These are phyloP conservation scores for Diplodia corticola DNA, from an alignment of 2,329 filamentous ascomycete species.

Conservation along the genomic window DNA sequence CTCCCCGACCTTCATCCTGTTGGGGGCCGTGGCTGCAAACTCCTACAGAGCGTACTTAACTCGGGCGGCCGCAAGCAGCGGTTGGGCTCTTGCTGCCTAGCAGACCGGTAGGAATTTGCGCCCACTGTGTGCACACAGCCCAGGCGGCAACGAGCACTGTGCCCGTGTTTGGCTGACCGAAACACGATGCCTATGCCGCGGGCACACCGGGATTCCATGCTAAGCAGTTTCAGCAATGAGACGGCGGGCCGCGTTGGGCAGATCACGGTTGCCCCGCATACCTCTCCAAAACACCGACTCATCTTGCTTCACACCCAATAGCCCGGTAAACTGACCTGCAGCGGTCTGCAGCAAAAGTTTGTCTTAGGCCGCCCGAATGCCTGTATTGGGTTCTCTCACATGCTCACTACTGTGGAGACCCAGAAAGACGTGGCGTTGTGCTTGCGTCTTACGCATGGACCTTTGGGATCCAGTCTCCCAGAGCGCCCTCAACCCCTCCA, in stretches of 20 bases:
- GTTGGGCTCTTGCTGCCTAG: slow-evolving; percentile 11
- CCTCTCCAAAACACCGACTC: not conserved
- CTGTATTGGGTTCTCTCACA: not conserved
- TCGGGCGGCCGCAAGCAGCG: not conserved
- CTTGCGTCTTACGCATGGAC: not conserved
- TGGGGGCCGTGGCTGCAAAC: not conserved
- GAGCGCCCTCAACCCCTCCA: not conserved
- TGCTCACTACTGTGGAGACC: not conserved
- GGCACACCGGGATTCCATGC: not conserved
- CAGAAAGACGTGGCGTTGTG: not conserved
- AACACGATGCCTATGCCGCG: not conserved
- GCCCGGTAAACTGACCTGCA: not conserved
- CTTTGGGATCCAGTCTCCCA: not conserved
- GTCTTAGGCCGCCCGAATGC: not conserved
- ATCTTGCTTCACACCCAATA: not conserved
- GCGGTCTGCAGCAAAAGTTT: not conserved
- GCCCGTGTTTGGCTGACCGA: slow-evolving; percentile 8
- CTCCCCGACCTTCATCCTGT: not conserved
- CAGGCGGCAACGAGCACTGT: not conserved
- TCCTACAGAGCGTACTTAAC: not conserved
- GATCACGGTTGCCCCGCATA: not conserved
- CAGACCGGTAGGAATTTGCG: not conserved
- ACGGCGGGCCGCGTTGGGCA: slow-evolving; percentile 3
- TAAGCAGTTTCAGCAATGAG: not conserved
- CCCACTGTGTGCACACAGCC: not conserved